Evolutionary conservation across 2,329 filamentous ascomycete genomes (phyloP).

Genomic region (Aspergillus pseudonomiae): DNA sequence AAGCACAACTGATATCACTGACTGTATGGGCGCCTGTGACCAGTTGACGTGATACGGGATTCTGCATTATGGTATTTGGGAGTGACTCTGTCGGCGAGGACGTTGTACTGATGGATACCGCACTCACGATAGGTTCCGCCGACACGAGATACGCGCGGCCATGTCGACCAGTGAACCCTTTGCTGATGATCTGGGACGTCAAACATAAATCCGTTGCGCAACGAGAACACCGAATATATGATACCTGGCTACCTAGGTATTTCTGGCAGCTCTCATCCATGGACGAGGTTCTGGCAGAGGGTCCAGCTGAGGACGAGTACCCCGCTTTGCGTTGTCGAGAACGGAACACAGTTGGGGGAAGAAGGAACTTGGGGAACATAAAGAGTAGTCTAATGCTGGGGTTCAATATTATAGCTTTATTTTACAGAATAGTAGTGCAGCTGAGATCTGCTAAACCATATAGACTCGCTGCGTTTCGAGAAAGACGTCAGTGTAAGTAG

Average conservation of each 20-base stretch:
- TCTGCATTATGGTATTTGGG: constrained; percentile 62
- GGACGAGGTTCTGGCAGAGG: neutral
- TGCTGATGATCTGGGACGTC: constrained; percentile 63
- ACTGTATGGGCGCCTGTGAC: constrained; percentile 67
- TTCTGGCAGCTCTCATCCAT: constrained; percentile 16
- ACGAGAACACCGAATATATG: constrained; percentile 61
- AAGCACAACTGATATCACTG: constrained; percentile 60
- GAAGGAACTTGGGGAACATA: constrained; percentile 56
- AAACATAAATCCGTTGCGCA: constrained; percentile 63
- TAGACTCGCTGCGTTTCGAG: neutral
- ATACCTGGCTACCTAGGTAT: constrained; percentile 52
- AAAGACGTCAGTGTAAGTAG: neutral
- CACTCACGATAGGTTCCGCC: constrained; percentile 39
- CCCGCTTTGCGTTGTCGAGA: constrained; percentile 27
- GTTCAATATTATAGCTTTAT: constrained; percentile 10
- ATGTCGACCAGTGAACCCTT: constrained; percentile 67
- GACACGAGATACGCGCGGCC: constrained; percentile 66
- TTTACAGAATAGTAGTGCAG: neutral
- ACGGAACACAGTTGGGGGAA: constrained; percentile 53
- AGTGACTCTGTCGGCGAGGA: constrained; percentile 44
- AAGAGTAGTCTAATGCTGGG: neutral
- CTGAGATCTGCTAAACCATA: neutral
- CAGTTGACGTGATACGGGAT: constrained; percentile 59
- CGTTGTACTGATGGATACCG: constrained; percentile 31
- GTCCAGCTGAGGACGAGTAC: constrained; percentile 10